phyloP scores from a whole-genome alignment of 2,329 filamentous ascomycete genomes.

The Xylariales sp. region DNA sequence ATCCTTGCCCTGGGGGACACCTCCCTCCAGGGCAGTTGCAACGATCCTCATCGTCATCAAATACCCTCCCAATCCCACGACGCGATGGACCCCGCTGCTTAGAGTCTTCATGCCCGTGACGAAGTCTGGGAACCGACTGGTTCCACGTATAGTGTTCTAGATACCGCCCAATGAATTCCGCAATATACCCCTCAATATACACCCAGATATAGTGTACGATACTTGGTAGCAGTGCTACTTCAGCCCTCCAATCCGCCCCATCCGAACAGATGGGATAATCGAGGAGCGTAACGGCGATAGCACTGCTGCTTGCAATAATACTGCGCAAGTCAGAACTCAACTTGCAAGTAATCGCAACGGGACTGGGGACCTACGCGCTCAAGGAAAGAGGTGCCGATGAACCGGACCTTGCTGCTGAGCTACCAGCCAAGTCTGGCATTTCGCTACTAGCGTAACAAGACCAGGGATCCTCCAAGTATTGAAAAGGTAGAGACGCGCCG shows the following conservation, averaged over 20 bases:
- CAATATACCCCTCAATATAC: background rate
- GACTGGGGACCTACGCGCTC: no score
- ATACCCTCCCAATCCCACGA: background rate
- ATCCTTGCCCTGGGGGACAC: background rate
- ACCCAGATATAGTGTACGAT: background rate
- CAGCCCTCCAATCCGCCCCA: background rate
- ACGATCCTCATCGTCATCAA: background rate
- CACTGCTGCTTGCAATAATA: background rate
- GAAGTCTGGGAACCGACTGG: background rate
- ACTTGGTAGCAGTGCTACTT: background rate
- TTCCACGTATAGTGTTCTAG: background rate
- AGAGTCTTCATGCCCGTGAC: background rate
- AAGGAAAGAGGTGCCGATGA: no score
- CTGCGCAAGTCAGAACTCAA: background rate
- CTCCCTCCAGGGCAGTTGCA: background rate
- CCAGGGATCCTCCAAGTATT: no score
- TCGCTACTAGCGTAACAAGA: no score
- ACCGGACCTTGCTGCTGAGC: no score
- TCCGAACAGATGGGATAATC: background rate
- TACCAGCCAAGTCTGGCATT: no score
- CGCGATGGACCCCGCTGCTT: background rate
- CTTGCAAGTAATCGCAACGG: background rate
- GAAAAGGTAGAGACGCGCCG: no score
- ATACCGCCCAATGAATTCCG: background rate
- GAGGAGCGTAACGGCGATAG: background rate